phyloP scores from a whole-genome alignment of 2,329 filamentous ascomycete genomes.

The Zasmidium citrigriseum region DNA sequence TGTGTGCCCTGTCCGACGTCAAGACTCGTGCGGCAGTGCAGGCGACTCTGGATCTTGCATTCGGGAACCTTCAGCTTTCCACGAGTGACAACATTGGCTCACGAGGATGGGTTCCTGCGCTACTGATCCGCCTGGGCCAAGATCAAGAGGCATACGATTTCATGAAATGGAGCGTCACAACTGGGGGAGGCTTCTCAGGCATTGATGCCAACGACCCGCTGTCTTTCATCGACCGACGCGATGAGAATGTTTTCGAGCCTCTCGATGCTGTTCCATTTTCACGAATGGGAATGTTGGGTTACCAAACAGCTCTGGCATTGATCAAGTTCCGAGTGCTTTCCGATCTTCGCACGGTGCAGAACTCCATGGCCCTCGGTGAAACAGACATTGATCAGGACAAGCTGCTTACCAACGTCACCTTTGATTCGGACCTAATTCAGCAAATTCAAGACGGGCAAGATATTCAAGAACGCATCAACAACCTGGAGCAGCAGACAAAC shows the following conservation, averaged over 20 bases:
- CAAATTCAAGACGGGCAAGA: conserved; percentile 3
- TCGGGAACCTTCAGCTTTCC: conserved; percentile 4
- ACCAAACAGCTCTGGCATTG: background rate
- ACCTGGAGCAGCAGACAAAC: conserved; percentile 4
- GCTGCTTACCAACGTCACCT: background rate
- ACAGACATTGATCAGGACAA: background rate
- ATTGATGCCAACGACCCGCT: conserved; percentile 4
- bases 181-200: background rate
- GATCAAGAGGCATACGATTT: conserved; percentile 16
- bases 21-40: conserved; percentile 7
- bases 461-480: background rate
- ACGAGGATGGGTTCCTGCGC: conserved; percentile 1
- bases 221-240: conserved; percentile 7
- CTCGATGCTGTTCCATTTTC: background rate
- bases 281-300: no score
- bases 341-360: conserved; percentile 1
- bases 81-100: conserved; percentile 15
- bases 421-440: background rate
- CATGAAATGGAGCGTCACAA: conserved; percentile 13
- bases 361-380: background rate
- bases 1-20: background rate
- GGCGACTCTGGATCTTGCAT: background rate
- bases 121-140: conserved; percentile 8
- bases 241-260: conserved; percentile 6
- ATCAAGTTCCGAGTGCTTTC: conserved; percentile 10